Evolutionary conservation across 306 rosid genomes (phyloP).

Genomic region (Vigna radiata): DNA sequence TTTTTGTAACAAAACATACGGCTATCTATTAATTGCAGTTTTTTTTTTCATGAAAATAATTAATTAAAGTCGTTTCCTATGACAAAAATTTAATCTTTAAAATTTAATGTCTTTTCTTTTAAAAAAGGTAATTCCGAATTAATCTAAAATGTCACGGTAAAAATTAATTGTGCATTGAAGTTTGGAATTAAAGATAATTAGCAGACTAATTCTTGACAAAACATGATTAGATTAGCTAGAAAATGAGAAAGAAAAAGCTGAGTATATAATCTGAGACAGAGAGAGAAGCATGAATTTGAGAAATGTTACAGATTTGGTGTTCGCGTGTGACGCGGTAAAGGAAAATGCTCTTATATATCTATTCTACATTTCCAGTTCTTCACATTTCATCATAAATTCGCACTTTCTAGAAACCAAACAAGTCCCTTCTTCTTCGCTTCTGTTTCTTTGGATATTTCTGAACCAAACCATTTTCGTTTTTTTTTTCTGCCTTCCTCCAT

Average conservation of each 20-base stretch:
- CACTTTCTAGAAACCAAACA: slow-evolving; percentile 17
- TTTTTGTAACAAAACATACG: not conserved
- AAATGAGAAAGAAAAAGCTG: too few species aligned
- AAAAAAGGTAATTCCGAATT: not conserved
- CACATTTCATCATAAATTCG: slow-evolving; percentile 4
- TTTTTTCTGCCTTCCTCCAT: not conserved
- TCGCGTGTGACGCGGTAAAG: not conserved
- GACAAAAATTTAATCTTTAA: too few species aligned
- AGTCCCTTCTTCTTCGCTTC: not conserved
- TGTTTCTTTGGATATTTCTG: not conserved
- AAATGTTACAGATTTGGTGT: not conserved
- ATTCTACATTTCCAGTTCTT: not conserved
- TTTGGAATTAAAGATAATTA: too few species aligned
- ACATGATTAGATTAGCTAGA: too few species aligned
- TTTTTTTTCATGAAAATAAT: not conserved
- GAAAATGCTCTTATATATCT: not conserved
- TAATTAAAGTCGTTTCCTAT: not conserved
- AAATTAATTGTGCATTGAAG: not conserved
- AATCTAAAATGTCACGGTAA: not conserved
- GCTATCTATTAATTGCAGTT: not conserved
- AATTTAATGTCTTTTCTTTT: not conserved
- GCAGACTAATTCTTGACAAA: too few species aligned
- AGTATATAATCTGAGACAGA: too few species aligned
- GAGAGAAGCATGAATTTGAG: not conserved
- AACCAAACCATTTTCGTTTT: not conserved